Evolutionary conservation across 2,329 filamentous ascomycete species (phyloP).

Genomic region (Zelopaecilomyces penicillatus): DNA sequence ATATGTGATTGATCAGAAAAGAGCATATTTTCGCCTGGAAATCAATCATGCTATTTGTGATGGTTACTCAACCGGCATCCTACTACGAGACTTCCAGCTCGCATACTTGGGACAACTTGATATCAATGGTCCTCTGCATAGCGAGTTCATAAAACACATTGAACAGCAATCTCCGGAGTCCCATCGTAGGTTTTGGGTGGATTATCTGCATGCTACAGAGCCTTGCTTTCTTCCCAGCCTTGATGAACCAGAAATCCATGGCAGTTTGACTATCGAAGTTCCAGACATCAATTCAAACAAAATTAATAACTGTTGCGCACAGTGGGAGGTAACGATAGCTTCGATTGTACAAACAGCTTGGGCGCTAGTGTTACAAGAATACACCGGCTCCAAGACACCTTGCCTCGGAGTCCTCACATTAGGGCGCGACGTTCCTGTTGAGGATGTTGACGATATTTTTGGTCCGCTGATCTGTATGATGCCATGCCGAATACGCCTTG

Average conservation of each 20-base stretch:
- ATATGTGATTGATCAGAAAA: background rate
- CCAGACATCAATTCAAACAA: background rate
- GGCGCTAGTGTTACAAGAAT: constrained; percentile 8
- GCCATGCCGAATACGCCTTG: constrained; percentile 4
- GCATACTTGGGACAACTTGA: background rate
- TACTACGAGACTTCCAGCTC: constrained; percentile 1
- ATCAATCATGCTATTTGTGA: constrained; percentile 5
- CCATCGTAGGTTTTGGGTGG: background rate
- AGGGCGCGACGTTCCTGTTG: constrained; percentile 8
- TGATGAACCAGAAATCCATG: background rate
- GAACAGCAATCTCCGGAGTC: background rate
- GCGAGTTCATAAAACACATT: constrained; percentile 4
- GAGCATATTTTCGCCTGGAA: constrained; percentile 1
- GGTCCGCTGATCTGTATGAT: constrained; percentile 7
- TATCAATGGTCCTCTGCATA: background rate
- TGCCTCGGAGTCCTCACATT: constrained; percentile 10
- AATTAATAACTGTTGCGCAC: constrained; percentile 2
- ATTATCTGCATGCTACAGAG: background rate
- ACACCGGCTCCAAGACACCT: background rate
- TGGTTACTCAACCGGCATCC: constrained; percentile 3
- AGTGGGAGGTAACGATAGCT: constrained; percentile 7
- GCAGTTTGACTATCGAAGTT: background rate
- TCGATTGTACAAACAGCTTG: constrained; percentile 8
- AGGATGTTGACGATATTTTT: constrained; percentile 5
- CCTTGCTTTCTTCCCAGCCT: background rate